phyloP scores from a whole-genome alignment of 2,329 filamentous ascomycete species.

The Exophiala sideris region DNA sequence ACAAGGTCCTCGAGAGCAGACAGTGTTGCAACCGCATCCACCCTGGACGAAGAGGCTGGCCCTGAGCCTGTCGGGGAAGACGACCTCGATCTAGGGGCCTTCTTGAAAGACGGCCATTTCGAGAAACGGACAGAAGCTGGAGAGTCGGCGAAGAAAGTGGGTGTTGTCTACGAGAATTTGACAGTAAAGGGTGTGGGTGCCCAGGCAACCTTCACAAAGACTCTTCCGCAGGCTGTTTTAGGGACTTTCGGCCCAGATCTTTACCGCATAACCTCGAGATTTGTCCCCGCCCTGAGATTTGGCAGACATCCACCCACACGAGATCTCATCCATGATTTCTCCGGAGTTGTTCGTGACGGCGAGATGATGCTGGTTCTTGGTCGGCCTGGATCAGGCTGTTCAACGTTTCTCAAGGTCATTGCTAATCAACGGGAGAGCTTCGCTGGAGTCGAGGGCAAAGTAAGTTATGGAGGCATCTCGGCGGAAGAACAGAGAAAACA shows the following conservation, averaged over 20 bases:
- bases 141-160: constrained; percentile 70
- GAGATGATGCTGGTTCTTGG: constrained; percentile 74
- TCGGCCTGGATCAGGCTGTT: constrained; percentile 70
- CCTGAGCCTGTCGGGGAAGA: constrained; percentile 31
- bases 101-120: constrained; percentile 71
- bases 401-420: constrained; percentile 72
- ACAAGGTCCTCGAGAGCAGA: constrained; percentile 18
- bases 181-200: constrained; percentile 69
- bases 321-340: constrained; percentile 64
- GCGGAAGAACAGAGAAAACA: constrained; percentile 64
- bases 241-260: constrained; percentile 80
- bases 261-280: constrained; percentile 59
- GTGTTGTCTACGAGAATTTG: constrained; percentile 72
- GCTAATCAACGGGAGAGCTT: constrained; percentile 66
- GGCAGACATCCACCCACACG: constrained; percentile 49
- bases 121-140: constrained; percentile 66
- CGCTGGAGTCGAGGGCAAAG: constrained; percentile 64
- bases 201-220: constrained; percentile 66
- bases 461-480: constrained; percentile 69
- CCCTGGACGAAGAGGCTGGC: constrained; percentile 37
- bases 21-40: constrained; percentile 38
- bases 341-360: constrained; percentile 62
- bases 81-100: constrained; percentile 66
- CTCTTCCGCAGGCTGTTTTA: constrained; percentile 68
- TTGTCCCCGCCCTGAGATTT: constrained; percentile 51